Evolutionary conservation across 2,329 filamentous ascomycete species (phyloP), one percentile per base, ranked within the genome.

Genomic region (Intubia oerlemansii): DNA sequence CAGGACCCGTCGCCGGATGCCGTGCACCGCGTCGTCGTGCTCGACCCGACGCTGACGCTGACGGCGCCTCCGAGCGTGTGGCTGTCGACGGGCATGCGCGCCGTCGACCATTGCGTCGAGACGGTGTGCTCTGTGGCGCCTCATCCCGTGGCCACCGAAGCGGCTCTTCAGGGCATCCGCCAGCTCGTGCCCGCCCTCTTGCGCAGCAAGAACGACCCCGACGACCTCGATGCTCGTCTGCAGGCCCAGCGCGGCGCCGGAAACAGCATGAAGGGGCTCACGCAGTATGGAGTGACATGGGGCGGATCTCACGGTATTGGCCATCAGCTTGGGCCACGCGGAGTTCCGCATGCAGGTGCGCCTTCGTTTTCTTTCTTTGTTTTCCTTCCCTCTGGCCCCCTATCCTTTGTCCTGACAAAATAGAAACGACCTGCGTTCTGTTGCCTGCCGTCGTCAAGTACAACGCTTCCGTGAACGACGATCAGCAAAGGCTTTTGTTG

Each of bases 1-100:
- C 11, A 22, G 10, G 24, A 37, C 7, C 51, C 54, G 1, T 24
- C 27, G 11, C 31, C 10, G n/a, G 40, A 41, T 10, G 17, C 30
- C 13, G 57, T 57, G 2, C 51, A 59, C 0, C 41, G 50, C 11
- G 47, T 67, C 11, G 45, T 66, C 7, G 54, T 65, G 14, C 50
- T 64, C 7, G 61, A 65, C 32, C 54, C 62, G 1, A 43, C 47
- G 7, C 45, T 66, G 4, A 51, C 50, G 4, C 38, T 45, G 9
- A 56, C 53, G 2, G 62, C 59, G 0, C 62, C 62, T 7, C n/a
- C n/a, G n/a, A n/a, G n/a, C n/a, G 48, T 66, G 13, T 73, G 65
- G 66, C 46, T 70, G 2, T 60, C 57, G 24, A 66, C 62, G 0
- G 66, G 67, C 0, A 50, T 70, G 7, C 50, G 64, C 7, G 54